Base-by-base conservation (phyloP, 2,329 filamentous ascomycete genomes). In the Hypocreales sp. region DNA sequence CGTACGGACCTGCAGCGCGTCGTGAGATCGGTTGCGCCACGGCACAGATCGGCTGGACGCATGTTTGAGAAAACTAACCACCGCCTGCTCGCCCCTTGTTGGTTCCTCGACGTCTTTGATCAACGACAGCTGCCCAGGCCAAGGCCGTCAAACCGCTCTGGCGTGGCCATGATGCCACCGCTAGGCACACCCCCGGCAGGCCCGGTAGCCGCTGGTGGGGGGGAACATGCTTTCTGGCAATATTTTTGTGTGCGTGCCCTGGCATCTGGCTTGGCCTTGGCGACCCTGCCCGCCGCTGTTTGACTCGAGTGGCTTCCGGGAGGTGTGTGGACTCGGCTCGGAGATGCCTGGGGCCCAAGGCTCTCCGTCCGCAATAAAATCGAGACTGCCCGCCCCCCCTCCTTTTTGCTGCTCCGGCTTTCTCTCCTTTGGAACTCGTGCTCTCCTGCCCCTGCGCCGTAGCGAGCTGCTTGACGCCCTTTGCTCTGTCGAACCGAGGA, bases 381-480 rank as follows among this genome's bases (percentile, higher is more conserved):
- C 28, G 24, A 29, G 28, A n/a, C 35, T 24, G 22, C 29, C 29
- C 27, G 27, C 33, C 34, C 25, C 36, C 35, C 27, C 31, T 29
- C 35, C 27, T 30, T 25, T 28, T 31, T 34, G 28, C 29, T 32
- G 28, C 26, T 37, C 33, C 30, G 33, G 25, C 38, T 31, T 37
- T 37, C 34, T 38, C 34, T 36, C 37, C 37, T 34, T 33, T 35
- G 25, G 33, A 34, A 29, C 28, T 40, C 36, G 36, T 40, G 37
- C 39, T 35, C 39, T 38, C 36, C 36, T 38, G 31, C 33, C 27
- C 35, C 36, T 35, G 34, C 34, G 28, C 33, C 36, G 40, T 34
- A 45, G 40, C 37, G 36, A 47, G 40, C 39, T 34, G 34, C 37
- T 40, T 37, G 35, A 44, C 38, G 35, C 39, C 34, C 33, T 36